Percentiles rank a stretch among this genome's conserved stretches.
Evolutionary conservation across 73 alveolate genomes (phyloP).

Genomic region (Stentor coeruleus): DNA sequence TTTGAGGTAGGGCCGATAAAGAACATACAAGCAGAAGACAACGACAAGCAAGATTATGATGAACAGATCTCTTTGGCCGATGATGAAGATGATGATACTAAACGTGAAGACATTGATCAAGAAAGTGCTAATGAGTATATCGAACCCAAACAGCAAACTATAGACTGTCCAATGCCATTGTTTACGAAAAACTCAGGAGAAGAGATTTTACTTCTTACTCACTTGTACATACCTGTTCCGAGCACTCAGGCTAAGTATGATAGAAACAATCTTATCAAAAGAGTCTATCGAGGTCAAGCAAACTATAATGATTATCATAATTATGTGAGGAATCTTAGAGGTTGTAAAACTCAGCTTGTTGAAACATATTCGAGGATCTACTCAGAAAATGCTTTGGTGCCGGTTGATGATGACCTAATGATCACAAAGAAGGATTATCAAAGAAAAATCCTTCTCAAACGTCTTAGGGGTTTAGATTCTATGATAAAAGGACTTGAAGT

Average conservation of each 20-base stretch:
- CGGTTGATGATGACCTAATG: not conserved
- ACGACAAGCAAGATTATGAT: not conserved
- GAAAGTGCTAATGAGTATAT: not conserved
- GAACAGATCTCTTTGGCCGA: not conserved
- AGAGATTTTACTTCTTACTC: not conserved
- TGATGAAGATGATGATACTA: not conserved
- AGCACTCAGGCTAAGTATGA: slow-evolving; percentile 4
- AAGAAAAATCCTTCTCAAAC: not conserved
- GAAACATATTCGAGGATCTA: not conserved
- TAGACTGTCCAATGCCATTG: not conserved
- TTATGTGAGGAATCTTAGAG: not conserved
- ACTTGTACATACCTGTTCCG: not conserved
- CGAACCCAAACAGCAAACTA: not conserved
- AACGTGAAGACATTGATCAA: not conserved
- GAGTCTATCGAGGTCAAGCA: not conserved
- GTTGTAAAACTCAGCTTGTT: not conserved
- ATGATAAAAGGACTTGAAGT: not conserved
- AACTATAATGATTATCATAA: not conserved
- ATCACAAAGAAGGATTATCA: not conserved
- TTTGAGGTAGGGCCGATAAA: not conserved
- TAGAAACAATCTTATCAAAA: not conserved
- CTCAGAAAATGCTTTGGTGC: not conserved
- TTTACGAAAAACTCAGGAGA: not conserved
- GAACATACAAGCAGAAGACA: not conserved
- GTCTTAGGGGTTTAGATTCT: not conserved